A percentile compares a stretch with the other conserved stretches of the same genome.
These are phyloP conservation scores for Pyrenula massariospora DNA, from an alignment of 495 filamentous ascomycete genomes.

Conservation along the genomic window DNA sequence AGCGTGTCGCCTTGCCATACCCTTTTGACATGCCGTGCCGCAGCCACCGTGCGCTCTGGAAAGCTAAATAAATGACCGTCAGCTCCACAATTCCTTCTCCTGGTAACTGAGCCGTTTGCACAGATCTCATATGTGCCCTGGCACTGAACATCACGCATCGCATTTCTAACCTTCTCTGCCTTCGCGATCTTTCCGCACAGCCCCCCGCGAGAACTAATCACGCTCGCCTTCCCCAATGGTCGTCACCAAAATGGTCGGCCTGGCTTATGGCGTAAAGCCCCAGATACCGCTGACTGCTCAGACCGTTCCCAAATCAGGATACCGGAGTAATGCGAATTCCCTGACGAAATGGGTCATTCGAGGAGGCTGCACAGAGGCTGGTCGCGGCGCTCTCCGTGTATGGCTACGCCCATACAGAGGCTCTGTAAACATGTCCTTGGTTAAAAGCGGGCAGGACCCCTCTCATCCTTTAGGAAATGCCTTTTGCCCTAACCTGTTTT, in stretches of 20 bases:
- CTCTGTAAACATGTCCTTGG: neutral
- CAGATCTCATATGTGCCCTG: neutral
- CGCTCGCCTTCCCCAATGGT: neutral
- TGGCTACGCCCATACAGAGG: neutral
- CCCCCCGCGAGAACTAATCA: neutral
- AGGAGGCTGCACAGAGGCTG: neutral
- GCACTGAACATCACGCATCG: neutral
- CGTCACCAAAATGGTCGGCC: neutral
- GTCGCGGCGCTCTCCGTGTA: neutral
- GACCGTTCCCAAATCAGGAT: neutral
- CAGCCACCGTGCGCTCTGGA: neutral
- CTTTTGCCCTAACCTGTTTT: neutral
- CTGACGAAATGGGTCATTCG: neutral
- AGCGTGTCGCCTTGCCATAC: neutral
- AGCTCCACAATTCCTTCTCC: neutral
- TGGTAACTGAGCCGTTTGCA: neutral
- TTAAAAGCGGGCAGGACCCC: neutral
- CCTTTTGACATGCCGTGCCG: neutral
- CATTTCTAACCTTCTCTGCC: neutral
- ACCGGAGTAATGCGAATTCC: neutral
- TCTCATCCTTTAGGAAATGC: neutral
- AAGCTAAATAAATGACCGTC: neutral
- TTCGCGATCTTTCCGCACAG: neutral
- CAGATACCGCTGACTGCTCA: neutral
- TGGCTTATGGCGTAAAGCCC: neutral